These are phyloP conservation scores for Inosperma sp. DNA, from an alignment of 768 basidiomycete genomes.

Conservation along the genomic window DNA sequence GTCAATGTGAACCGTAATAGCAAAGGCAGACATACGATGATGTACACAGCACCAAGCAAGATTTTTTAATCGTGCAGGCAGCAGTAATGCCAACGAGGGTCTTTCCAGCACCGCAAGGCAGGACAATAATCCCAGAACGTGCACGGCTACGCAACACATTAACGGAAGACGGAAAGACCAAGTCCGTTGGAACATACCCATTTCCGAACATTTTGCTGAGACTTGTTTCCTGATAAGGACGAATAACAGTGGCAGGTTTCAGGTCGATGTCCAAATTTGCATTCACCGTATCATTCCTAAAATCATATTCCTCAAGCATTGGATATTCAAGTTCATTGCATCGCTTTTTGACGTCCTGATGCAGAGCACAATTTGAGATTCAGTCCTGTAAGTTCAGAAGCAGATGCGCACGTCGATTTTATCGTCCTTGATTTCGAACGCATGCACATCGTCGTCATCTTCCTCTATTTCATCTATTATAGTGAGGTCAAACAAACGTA, in stretches of 20 bases:
- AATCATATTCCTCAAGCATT: constrained; percentile 99
- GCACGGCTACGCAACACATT: constrained; percentile 62
- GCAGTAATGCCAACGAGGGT: constrained; percentile 99
- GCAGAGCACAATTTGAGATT: constrained; percentile 6
- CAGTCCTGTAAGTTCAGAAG: not conserved
- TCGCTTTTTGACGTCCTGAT: constrained; percentile 88
- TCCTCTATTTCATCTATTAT: constrained; percentile 88
- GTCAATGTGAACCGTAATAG: not conserved
- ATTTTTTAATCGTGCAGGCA: constrained; percentile 99
- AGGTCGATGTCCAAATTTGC: constrained; percentile 97
- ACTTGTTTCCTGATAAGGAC: constrained; percentile 98
- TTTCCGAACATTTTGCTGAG: constrained; percentile 99
- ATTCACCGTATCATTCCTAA: constrained; percentile 94
- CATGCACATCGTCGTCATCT: constrained; percentile 95
- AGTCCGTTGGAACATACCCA: constrained; percentile 59
- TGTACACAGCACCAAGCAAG: constrained; percentile 93
- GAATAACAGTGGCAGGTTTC: constrained; percentile 94
- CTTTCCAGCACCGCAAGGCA: constrained; percentile 98
- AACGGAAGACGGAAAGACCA: constrained; percentile 6
- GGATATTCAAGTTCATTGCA: constrained; percentile 97
- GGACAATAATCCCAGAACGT: constrained; percentile 94
- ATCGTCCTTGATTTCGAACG: constrained; percentile 91
- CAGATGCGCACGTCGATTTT: constrained; percentile 78
- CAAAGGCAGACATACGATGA: constrained; percentile 69
- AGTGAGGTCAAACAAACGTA: not conserved